A percentile compares a stretch with the other conserved stretches of the same genome.
Conservation (phyloP, 2,329 filamentous ascomycete genomes). For the Penicillium vulpinum region DNA sequence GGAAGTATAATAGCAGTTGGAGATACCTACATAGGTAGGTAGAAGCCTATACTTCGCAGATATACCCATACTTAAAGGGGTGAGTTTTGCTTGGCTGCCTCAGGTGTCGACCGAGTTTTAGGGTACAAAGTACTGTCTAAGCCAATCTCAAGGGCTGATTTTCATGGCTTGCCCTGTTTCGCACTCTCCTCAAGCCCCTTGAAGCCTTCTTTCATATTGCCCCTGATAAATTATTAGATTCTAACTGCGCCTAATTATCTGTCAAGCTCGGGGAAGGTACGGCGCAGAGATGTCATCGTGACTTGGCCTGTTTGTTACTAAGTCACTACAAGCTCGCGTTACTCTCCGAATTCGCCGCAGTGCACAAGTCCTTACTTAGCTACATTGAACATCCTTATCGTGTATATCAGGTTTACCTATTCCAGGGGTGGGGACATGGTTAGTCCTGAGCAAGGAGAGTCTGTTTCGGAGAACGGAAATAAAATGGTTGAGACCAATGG, state of each 20-base stretch:
- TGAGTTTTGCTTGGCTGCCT: background rate
- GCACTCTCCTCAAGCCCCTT: no score
- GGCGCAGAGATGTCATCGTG: background rate
- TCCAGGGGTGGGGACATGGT: constrained; percentile 4
- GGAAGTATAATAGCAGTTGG: background rate
- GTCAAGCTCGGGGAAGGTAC: background rate
- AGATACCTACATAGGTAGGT: background rate
- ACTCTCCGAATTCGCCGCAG: background rate
- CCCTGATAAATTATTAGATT: background rate
- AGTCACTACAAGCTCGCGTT: background rate
- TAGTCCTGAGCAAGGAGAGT: constrained; percentile 6
- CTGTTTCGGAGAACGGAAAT: constrained; percentile 2
- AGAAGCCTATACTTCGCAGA: background rate
- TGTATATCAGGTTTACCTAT: background rate
- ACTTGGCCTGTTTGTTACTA: background rate
- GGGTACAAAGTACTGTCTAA: background rate
- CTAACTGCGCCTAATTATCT: background rate
- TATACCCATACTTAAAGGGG: background rate
- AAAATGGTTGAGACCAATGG: background rate
- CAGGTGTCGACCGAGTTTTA: background rate
- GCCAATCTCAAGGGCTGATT: background rate
- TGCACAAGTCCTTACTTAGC: constrained; percentile 3
- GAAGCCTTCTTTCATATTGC: background rate
- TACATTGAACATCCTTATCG: background rate
- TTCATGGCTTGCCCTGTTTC: background rate